These are phyloP conservation scores for Apiospora marii DNA, from an alignment of 2,329 filamentous ascomycete species.

Conservation along the genomic window DNA sequence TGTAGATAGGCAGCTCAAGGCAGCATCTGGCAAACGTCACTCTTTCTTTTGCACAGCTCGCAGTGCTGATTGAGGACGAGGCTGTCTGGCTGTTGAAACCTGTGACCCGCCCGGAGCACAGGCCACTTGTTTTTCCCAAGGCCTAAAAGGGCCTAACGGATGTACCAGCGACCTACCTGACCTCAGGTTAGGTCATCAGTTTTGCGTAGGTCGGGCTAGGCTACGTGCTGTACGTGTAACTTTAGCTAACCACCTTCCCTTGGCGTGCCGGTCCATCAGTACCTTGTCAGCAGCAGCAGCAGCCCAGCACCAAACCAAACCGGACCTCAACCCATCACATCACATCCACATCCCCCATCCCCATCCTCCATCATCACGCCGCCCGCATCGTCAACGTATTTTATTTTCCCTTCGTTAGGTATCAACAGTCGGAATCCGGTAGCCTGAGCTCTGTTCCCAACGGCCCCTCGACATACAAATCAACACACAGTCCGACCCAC, in stretches of 20 bases:
- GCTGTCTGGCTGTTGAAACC: slow-evolving; percentile 5
- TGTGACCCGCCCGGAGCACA: not conserved
- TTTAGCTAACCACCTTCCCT: not conserved
- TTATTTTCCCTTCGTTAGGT: not conserved
- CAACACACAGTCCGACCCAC: not conserved
- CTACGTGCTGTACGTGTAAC: slow-evolving; percentile 16
- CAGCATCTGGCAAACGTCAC: slow-evolving; percentile 18
- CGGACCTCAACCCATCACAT: slow-evolving; percentile 16
- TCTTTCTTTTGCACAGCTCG: not conserved
- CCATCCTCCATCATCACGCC: slow-evolving; percentile 15
- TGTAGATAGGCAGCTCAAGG: slow-evolving; percentile 19
- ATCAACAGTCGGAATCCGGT: not conserved
- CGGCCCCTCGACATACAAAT: not conserved
- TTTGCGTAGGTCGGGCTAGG: slow-evolving; percentile 8
- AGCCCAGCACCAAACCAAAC: slow-evolving; percentile 5
- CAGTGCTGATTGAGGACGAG: not conserved
- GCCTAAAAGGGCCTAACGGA: not conserved
- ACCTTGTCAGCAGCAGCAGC: slow-evolving; percentile 13
- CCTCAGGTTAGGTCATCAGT: slow-evolving; percentile 16
- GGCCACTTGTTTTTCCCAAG: not conserved
- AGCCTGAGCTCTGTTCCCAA: not conserved
- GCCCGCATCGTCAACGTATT: slow-evolving; percentile 13
- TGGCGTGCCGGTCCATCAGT: not conserved
- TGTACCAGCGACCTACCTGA: slow-evolving; percentile 11
- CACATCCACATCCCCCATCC: slow-evolving; percentile 10